Conservation (phyloP, 2,329 filamentous ascomycete species). For the Cercospora sesami region DNA sequence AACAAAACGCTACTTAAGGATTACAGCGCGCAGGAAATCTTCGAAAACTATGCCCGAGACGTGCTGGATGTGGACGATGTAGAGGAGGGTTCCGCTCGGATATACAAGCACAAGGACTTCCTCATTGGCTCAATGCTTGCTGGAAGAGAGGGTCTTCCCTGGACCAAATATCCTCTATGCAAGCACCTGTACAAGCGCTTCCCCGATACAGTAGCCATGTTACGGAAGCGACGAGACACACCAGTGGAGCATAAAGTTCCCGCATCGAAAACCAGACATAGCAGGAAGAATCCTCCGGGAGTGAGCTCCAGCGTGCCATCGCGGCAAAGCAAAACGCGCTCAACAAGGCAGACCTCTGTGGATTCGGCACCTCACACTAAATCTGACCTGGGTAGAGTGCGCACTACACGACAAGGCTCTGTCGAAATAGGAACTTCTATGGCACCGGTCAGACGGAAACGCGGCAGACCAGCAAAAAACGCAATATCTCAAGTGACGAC, state of each 20-base stretch:
- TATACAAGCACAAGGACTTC: slow-evolving; percentile 43
- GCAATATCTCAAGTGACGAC: slow-evolving; percentile 25
- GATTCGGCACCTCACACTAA: not conserved
- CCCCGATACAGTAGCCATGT: slow-evolving; percentile 31
- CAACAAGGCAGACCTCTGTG: slow-evolving; percentile 18
- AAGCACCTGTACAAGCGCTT: slow-evolving; percentile 43
- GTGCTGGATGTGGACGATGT: slow-evolving; percentile 28
- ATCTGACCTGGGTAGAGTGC: not conserved
- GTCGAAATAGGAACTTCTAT: slow-evolving; percentile 26
- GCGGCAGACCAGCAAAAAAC: slow-evolving; percentile 18
- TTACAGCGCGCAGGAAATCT: slow-evolving; percentile 43
- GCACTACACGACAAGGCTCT: slow-evolving; percentile 21
- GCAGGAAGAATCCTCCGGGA: slow-evolving; percentile 5
- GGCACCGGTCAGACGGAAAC: slow-evolving; percentile 31
- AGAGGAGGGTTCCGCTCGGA: slow-evolving; percentile 27
- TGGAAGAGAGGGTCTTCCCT: slow-evolving; percentile 47
- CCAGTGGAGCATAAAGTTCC: slow-evolving; percentile 8
- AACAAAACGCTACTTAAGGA: slow-evolving; percentile 31
- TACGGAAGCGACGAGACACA: slow-evolving; percentile 9
- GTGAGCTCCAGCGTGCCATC: not conserved
- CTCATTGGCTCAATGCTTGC: slow-evolving; percentile 49
- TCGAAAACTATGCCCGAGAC: slow-evolving; percentile 39
- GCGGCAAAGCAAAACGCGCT: slow-evolving; percentile 1
- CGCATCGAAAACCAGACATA: not conserved
- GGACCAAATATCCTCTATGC: slow-evolving; percentile 47